Conservation (phyloP, 1,284 basidiomycete species). For the Hemileia vastatrix region DNA sequence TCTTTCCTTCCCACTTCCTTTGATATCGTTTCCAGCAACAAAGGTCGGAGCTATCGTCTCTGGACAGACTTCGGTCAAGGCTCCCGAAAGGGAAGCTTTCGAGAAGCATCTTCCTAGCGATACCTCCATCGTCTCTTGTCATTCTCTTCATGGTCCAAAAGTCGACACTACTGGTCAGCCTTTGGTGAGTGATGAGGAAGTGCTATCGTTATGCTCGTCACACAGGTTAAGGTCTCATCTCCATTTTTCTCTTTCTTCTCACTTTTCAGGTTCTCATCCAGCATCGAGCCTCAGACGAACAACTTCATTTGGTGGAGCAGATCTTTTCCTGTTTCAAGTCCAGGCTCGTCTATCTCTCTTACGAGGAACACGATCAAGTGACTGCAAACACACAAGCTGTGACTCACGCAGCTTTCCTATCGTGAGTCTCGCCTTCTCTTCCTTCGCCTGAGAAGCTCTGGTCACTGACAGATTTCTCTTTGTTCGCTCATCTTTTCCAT, state of each 20-base stretch:
- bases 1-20: neutral
- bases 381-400: conserved; percentile 98
- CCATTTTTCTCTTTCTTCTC: neutral
- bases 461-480: neutral
- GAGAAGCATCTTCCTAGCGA: conserved; percentile 78
- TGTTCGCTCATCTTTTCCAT: neutral
- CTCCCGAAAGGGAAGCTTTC: conserved; percentile 81
- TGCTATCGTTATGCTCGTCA: conserved; percentile 2
- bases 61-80: conserved; percentile 94
- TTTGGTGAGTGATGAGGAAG: conserved; percentile 53
- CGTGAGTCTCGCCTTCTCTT: conserved; percentile 50
- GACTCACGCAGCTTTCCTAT: conserved; percentile 92
- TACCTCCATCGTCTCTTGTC: conserved; percentile 78
- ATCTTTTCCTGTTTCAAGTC: conserved; percentile 70
- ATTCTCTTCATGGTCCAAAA: conserved; percentile 87
- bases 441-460: neutral
- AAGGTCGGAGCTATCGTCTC: conserved; percentile 85
- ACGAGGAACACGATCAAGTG: conserved; percentile 89
- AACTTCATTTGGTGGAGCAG: conserved; percentile 67
- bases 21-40: conserved; percentile 57
- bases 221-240: neutral
- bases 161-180: conserved; percentile 84
- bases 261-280: conserved; percentile 67
- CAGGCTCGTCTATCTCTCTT: conserved; percentile 81
- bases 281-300: conserved; percentile 67